These are phyloP conservation scores for Laetiporus sulphureus DNA, from an alignment of 1,284 basidiomycete genomes.

Conservation along the genomic window DNA sequence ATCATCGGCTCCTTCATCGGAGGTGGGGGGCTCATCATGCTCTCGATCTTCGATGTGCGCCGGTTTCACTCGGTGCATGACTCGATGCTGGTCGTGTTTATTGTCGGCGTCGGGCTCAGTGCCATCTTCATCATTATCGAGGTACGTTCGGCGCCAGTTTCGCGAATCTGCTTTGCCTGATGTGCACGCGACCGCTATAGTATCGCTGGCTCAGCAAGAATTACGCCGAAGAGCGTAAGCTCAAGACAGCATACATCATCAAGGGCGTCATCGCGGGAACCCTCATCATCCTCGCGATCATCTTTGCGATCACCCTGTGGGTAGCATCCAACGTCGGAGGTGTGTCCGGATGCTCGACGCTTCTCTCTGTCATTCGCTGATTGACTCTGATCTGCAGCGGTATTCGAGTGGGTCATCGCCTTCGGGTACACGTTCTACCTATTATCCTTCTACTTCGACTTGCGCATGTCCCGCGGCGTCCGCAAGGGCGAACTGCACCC, in stretches of 20 bases:
- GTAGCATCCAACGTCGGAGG: constrained; percentile 43
- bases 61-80: constrained; percentile 44
- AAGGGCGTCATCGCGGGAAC: constrained; percentile 53
- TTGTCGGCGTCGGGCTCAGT: constrained; percentile 54
- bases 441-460: constrained; percentile 60
- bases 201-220: constrained; percentile 60
- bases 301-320: constrained; percentile 50
- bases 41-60: constrained; percentile 64
- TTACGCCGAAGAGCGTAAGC: constrained; percentile 36
- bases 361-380: too few species aligned
- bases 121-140: constrained; percentile 70
- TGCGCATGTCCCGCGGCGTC: constrained; percentile 46
- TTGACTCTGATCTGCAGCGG: constrained; percentile 28
- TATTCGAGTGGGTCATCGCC: constrained; percentile 68
- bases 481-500: constrained; percentile 29
- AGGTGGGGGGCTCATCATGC: constrained; percentile 32
- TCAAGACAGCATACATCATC: constrained; percentile 50
- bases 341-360: constrained; percentile 16
- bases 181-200: constrained; percentile 24
- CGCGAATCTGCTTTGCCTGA: not conserved
- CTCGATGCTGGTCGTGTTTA: constrained; percentile 52
- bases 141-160: constrained; percentile 27
- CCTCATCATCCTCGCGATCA: constrained; percentile 55
- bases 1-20: constrained; percentile 56
- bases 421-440: constrained; percentile 69